Base-by-base conservation (phyloP, 441 rosid genomes). In the Corymbia calophylla region DNA sequence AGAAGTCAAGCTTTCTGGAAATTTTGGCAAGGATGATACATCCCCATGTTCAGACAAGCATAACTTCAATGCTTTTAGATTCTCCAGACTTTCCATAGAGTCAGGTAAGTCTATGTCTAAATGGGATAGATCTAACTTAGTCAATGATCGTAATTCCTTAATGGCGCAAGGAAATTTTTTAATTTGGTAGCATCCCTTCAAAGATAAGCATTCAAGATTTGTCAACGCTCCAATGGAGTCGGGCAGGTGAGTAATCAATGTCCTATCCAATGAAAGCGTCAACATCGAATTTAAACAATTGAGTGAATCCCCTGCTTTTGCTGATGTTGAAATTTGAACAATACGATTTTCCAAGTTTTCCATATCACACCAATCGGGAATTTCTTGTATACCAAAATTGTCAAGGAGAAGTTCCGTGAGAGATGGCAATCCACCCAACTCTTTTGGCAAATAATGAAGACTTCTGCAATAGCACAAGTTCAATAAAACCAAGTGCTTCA, bases 301-400 rank as follows among this genome's bases (percentile, higher is more conserved):
- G 39, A 35, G 27, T 55, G 60, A 55, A 27, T 55, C 27, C 60
- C 60, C 2, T 55, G 5, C 60, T 21, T 55, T 21, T 55, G 27
- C 8, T 19, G 12, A 55, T 3, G 12, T 10, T 21, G 27, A 55
- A 55, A 55, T 55, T 19, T 55, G 60, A 55, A 55, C 60, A 55
- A 3, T 25, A 5, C 11, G 60, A 55, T 11, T 55, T 27, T 55
- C 27, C 60, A 21, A 8, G 27, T 21, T 55, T 27, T 55, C 1
- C 11, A 55, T 1, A 55, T 27, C 27, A 25, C 60, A 55, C 60
- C 60, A 21, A 55, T 55, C 60, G 19, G 27, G 60, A 55, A 55
- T 25, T 55, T 3, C 1, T 55, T 0, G 0, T 21, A 56, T 9
- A 56, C 2, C 0, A 56, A 27, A 21, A 0, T 0, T 0, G 23